Conservation (phyloP, 495 filamentous ascomycete genomes). For the Platismatia glauca region DNA sequence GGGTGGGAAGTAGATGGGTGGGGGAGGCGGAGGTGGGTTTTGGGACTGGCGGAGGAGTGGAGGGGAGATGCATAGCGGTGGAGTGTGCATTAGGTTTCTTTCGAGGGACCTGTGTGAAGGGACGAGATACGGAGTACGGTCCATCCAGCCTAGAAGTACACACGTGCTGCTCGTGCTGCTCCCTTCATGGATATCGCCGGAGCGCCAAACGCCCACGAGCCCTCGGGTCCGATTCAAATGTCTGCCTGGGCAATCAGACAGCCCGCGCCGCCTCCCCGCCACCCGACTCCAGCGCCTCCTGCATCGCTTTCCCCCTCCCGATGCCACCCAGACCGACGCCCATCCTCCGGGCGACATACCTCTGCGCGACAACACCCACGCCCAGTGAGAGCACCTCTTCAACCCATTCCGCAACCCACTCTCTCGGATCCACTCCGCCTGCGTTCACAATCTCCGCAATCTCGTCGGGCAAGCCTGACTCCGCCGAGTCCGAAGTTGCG, state of each 20-base stretch:
- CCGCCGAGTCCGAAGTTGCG: slow-evolving; percentile 32
- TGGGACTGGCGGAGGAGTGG: background rate
- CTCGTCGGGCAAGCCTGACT: slow-evolving; percentile 58
- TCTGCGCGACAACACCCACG: slow-evolving; percentile 82
- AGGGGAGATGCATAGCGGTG: background rate
- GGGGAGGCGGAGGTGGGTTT: background rate
- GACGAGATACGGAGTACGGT: background rate
- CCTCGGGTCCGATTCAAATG: background rate
- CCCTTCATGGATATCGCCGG: background rate
- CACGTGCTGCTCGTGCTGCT: too few relatives aligned
- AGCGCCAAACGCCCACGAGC: slow-evolving; percentile 2
- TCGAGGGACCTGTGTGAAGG: background rate
- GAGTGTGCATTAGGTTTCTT: background rate
- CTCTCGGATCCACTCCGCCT: slow-evolving; percentile 87
- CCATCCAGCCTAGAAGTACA: slow-evolving; percentile 1
- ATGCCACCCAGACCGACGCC: slow-evolving; percentile 70
- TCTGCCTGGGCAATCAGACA: slow-evolving; percentile 1
- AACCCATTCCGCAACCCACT: slow-evolving; percentile 97
- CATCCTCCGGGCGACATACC: slow-evolving; percentile 92
- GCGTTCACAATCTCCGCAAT: slow-evolving; percentile 80
- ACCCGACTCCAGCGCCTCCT: slow-evolving; percentile 61
- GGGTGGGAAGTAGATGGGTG: slow-evolving; percentile 5
- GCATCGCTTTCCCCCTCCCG: slow-evolving; percentile 70
- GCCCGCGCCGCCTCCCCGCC: slow-evolving; percentile 79
- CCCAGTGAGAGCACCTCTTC: slow-evolving; percentile 77